Evolutionary conservation across 768 basidiomycete genomes (phyloP).

Genomic region (Cyclocybe aegerita): DNA sequence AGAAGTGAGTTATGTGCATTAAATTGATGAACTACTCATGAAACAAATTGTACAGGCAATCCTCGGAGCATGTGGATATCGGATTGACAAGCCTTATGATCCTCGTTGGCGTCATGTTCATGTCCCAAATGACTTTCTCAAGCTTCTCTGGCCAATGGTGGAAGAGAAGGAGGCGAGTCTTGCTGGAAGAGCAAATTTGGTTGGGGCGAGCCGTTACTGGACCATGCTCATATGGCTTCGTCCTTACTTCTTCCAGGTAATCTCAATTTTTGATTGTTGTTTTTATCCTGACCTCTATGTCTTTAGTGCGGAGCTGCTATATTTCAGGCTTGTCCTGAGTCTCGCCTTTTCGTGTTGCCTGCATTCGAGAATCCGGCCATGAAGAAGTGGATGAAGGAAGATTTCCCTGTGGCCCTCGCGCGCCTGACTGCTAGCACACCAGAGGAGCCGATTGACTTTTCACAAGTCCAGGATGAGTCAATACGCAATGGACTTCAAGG

Average conservation of each 20-base stretch:
- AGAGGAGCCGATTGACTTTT: no score
- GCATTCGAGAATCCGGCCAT: conserved; percentile 24
- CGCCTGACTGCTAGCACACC: no score
- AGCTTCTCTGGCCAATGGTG: conserved; percentile 25
- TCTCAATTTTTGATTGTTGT: not conserved
- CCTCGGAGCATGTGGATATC: conserved; percentile 24
- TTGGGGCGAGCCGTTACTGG: conserved; percentile 24
- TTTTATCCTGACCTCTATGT: not conserved
- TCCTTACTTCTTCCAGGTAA: conserved; percentile 21
- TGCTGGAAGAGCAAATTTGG: conserved; percentile 17
- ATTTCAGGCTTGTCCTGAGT: conserved; percentile 19
- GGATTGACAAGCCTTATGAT: conserved; percentile 19
- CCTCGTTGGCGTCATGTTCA: conserved; percentile 22
- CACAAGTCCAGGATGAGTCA: no score
- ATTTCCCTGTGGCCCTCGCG: conserved; percentile 17
- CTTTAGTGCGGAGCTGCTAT: conserved; percentile 23
- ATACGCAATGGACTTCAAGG: no score
- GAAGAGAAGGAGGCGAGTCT: conserved; percentile 17
- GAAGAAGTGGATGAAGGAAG: conserved; percentile 22
- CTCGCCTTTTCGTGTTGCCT: conserved; percentile 24
- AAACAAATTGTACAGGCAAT: conserved; percentile 16
- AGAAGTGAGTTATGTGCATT: conserved; percentile 7
- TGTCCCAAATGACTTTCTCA: conserved; percentile 23
- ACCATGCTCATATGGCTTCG: conserved; percentile 20
- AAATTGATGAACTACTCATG: not conserved